phyloP scores from a whole-genome alignment of 1,284 basidiomycete genomes.

The Papiliotrema flavescens region DNA sequence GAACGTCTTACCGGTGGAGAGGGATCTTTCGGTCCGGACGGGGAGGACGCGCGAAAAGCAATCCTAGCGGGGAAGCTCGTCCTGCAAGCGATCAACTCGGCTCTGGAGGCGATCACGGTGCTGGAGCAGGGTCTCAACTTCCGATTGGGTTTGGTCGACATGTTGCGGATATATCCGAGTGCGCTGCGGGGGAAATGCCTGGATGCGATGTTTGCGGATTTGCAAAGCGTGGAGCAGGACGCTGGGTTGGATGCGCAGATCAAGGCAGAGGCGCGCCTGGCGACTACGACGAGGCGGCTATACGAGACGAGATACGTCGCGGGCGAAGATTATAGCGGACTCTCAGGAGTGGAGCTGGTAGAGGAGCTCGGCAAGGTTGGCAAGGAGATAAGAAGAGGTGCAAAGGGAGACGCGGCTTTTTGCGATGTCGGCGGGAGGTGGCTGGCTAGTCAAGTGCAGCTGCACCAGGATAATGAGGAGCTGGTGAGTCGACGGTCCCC shows the following conservation, averaged over 20 bases:
- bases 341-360: slow-evolving; percentile 29
- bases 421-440: slow-evolving; percentile 33
- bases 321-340: slow-evolving; percentile 20
- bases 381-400: slow-evolving; percentile 30
- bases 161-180: slow-evolving; percentile 45
- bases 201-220: slow-evolving; percentile 34
- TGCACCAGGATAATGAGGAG: slow-evolving; percentile 22
- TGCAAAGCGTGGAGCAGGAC: slow-evolving; percentile 12
- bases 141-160: slow-evolving; percentile 27
- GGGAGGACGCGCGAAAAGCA: slow-evolving; percentile 45
- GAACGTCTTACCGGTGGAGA: slow-evolving; percentile 32
- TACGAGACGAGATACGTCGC: slow-evolving; percentile 43
- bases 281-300: slow-evolving; percentile 30
- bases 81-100: slow-evolving; percentile 40
- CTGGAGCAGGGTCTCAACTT: slow-evolving; percentile 29
- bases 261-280: slow-evolving; percentile 24
- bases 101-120: slow-evolving; percentile 29
- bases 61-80: slow-evolving; percentile 48
- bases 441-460: slow-evolving; percentile 31
- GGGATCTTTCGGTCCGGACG: slow-evolving; percentile 45
- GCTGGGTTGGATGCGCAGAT: slow-evolving; percentile 3
- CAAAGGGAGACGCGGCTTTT: slow-evolving; percentile 16
- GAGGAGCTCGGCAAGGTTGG: slow-evolving; percentile 41
- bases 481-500: slow-evolving; percentile 26
- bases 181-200: slow-evolving; percentile 37